Conservation (phyloP, 179 eudicot genomes). For the Beta corolliflora region DNA sequence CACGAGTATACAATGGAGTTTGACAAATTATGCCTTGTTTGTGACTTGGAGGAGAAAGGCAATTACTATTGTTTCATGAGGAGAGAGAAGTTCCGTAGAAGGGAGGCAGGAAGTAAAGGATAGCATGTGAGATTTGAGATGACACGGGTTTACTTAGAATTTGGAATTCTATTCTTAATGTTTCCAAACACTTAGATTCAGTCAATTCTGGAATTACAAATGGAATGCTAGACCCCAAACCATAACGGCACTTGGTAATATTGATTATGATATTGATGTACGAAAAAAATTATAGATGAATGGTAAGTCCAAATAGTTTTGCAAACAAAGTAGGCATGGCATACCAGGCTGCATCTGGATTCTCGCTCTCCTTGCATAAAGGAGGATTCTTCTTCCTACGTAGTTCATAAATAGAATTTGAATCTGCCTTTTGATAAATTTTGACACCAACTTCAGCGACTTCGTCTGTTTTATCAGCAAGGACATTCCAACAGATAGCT, state of each 20-base stretch:
- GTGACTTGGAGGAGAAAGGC: too few relatives aligned
- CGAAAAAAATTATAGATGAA: not conserved
- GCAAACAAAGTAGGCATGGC: slow-evolving; percentile 32
- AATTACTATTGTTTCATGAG: too few relatives aligned
- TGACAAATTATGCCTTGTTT: too few relatives aligned
- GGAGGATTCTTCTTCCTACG: slow-evolving; percentile 89
- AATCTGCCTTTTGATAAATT: slow-evolving; percentile 88
- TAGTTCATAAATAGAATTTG: slow-evolving; percentile 71
- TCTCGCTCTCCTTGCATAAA: slow-evolving; percentile 81
- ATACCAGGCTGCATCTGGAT: slow-evolving; percentile 95
- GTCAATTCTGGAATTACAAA: too few relatives aligned
- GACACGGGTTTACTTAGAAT: too few relatives aligned
- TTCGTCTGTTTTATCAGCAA: slow-evolving; percentile 92
- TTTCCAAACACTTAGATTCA: too few relatives aligned
- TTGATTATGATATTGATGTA: not conserved
- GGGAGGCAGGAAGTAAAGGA: too few relatives aligned
- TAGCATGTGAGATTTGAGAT: too few relatives aligned
- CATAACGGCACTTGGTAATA: not conserved
- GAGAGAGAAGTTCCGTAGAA: too few relatives aligned
- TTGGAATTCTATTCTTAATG: too few relatives aligned
- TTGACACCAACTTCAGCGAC: slow-evolving; percentile 75
- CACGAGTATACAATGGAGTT: too few relatives aligned
- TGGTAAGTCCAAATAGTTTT: not conserved
- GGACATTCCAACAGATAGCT: slow-evolving; percentile 89
- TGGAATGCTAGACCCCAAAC: too few relatives aligned